A percentile compares a stretch with the other conserved stretches of the same genome.
phyloP scores from a whole-genome alignment of 345 rosid species.

The Leavenworthia alabamica region DNA sequence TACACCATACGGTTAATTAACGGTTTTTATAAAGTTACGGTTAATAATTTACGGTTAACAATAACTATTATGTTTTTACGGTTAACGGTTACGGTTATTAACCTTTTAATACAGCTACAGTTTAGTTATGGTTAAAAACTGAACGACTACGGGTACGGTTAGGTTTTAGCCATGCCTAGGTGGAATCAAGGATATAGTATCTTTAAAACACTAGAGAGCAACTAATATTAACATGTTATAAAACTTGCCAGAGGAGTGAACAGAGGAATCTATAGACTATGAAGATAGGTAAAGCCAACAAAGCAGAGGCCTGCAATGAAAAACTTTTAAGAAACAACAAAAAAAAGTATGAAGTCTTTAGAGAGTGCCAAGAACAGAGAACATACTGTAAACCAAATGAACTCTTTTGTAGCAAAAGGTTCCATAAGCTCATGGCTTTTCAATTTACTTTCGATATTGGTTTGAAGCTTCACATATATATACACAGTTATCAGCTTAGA shows the following conservation, averaged over 20 bases:
- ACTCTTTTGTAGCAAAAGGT: slow-evolving; percentile 82
- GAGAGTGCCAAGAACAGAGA: not conserved
- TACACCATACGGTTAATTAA: no score
- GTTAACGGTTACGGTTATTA: no score
- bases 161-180: no score
- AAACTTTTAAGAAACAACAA: not conserved
- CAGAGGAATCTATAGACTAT: slow-evolving; percentile 45
- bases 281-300: slow-evolving; percentile 67
- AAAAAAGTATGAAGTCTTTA: not conserved
- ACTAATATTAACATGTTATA: not conserved
- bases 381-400: slow-evolving; percentile 80
- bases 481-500: slow-evolving; percentile 13
- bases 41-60: no score
- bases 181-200: not conserved
- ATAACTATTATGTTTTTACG: no score
- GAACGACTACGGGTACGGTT: no score
- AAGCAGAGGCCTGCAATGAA: slow-evolving; percentile 72
- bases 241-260: slow-evolving; percentile 52
- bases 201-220: not conserved
- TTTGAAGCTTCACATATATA: slow-evolving; percentile 56
- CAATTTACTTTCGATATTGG: slow-evolving; percentile 47
- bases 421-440: slow-evolving; percentile 67
- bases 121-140: no score
- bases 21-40: no score
- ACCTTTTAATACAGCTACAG: no score